Percentiles rank a stretch among this genome's conserved stretches.
Evolutionary conservation across 176 grass and related monocot genomes (phyloP).

Genomic region (Triticum dicoccoides): DNA sequence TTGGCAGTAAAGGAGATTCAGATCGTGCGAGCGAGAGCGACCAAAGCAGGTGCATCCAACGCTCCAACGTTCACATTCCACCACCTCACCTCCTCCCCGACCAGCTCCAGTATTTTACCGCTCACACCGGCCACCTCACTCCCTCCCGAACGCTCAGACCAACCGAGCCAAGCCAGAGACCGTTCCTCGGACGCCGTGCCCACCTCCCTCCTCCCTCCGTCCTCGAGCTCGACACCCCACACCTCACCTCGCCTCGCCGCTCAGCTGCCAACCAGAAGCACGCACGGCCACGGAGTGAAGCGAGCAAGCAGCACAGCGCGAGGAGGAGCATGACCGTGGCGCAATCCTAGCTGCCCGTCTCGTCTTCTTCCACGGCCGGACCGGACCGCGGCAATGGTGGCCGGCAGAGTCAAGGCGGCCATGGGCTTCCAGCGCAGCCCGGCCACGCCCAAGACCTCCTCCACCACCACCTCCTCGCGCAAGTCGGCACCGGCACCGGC

Average conservation of each 20-base stretch:
- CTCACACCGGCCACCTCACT: not conserved
- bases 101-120: constrained; percentile 25
- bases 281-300: not conserved
- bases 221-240: not conserved
- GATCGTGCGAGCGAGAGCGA: not conserved
- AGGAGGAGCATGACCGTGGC: constrained; percentile 19
- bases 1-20: constrained; percentile 5
- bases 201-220: not conserved
- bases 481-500: not conserved
- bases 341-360: constrained; percentile 36
- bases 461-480: constrained; percentile 13
- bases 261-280: not conserved
- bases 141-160: not conserved
- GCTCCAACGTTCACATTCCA: constrained; percentile 51
- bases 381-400: constrained; percentile 51
- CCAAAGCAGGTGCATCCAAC: constrained; percentile 8
- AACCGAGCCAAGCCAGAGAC: constrained; percentile 2
- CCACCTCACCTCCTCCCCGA: not conserved
- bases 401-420: constrained; percentile 85
- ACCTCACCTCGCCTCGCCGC: not conserved
- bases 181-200: constrained; percentile 42
- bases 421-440: constrained; percentile 90
- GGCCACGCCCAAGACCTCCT: constrained; percentile 32
- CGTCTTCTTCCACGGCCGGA: constrained; percentile 46
- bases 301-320: not conserved